Base-by-base conservation (phyloP, 1,284 basidiomycete species). In the Rhodotorula sp. region DNA sequence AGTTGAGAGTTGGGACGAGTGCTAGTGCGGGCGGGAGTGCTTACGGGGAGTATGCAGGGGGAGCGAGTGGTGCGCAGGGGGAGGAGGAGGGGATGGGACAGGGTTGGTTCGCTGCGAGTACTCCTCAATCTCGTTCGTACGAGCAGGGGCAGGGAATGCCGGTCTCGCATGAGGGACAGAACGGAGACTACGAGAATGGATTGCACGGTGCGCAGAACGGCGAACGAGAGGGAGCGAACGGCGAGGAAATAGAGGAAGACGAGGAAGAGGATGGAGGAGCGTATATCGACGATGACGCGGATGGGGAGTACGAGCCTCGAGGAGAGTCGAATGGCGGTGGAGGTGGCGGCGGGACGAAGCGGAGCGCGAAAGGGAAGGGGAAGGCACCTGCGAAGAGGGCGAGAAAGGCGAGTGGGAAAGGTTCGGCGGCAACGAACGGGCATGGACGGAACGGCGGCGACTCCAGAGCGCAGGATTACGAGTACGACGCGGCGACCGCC, bases 351-450 rank as follows among this genome's bases (percentile, higher is more conserved):
- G 31, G 31, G 26, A 24, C 18, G 15, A 30, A 44, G 40, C 40
- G 34, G 54, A 31, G 24, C 46, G 58, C 22, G 28, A 22, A 50
- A 47, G 55, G 24, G 13, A 61, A 61, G 52, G 60, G 60, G 22
- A 47, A 52, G 50, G 50, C 34, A 10, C 34, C 34, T 34, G 34
- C 34, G 34, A 34, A 34, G 34, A 34, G 34, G 34, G 34, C n/a
- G n/a, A 52, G 47, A 30, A 44, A 52, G 28, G 28, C 44, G 26
- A 22, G 24, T 20, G 8, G 26, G 28, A 58, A 20, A 8, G n/a
- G 40, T 2, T 44, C 34, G 2, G 31, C 30, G 47, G 58, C 46
- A 6, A 31, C 58, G 22, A 46, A 20, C 10, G 58, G 31, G 7
- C 28, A 53, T 16, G 51, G 28, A 10, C 18, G 28, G 51, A 53